Conservation (phyloP, 208 protist genomes). For the Trypanosoma theileri region DNA sequence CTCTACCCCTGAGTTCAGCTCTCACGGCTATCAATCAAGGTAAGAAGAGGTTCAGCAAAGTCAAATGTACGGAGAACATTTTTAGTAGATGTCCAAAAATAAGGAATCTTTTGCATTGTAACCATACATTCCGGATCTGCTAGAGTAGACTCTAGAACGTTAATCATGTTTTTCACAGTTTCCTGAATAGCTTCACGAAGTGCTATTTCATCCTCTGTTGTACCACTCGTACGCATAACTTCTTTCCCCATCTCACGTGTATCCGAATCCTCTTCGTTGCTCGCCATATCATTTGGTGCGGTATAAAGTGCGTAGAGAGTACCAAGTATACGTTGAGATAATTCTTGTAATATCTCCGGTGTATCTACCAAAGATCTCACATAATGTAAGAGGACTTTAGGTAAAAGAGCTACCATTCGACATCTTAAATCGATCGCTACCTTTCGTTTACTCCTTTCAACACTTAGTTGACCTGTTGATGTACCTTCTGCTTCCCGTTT, state of each 20-base stretch:
- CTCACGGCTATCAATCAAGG: constrained; percentile 39
- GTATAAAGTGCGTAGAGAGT: constrained; percentile 79
- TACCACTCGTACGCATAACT: background rate
- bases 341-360: constrained; percentile 38
- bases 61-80: constrained; percentile 52
- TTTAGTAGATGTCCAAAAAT: constrained; percentile 46
- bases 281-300: constrained; percentile 23
- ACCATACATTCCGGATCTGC: constrained; percentile 15
- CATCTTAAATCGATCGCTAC: constrained; percentile 60
- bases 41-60: constrained; percentile 46
- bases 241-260: background rate
- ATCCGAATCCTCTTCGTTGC: background rate
- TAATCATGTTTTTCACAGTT: constrained; percentile 86
- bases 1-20: background rate
- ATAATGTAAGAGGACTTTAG: constrained; percentile 75
- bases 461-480: background rate
- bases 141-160: constrained; percentile 46
- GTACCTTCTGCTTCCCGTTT: background rate
- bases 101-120: constrained; percentile 11
- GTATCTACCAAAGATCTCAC: constrained; percentile 27
- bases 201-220: constrained; percentile 39
- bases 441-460: background rate
- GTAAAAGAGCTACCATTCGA: constrained; percentile 63
- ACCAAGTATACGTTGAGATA: constrained; percentile 75
- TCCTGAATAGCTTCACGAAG: constrained; percentile 84